Base-by-base conservation (phyloP, 345 rosid species). In the Cardamine chenopodiifolia region DNA sequence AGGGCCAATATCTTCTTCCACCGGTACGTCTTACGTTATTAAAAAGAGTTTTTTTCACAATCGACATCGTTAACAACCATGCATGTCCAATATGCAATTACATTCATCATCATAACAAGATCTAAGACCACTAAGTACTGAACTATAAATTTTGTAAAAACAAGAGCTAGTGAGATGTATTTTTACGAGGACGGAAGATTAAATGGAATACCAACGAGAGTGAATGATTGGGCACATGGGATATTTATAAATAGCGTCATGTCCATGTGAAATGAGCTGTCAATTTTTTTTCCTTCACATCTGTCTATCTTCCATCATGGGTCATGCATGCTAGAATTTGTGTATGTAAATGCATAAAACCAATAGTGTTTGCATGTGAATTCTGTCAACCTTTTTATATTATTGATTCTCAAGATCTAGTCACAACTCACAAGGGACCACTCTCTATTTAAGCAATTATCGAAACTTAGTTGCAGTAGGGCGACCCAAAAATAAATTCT, bases 191-290 rank as follows among this genome's bases (percentile, higher is more conserved):
- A 67, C 68, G 67, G 63, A 44, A 40, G 71, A 55, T 55, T 76
- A 18, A 40, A 66, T 10, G 55, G 9, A 59, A 75, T 59, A 68
- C 44, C 39, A 29, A 68, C 53, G 25, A 32, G 59, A 69, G 32
- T 76, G 71, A 63, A 76, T 70, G 71, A 70, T 70, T 63, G 47
- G 71, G 60, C 66, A 76, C 71, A 76, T 76, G 61, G 71, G 29
- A 76, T 49, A 71, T 28, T 57, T 49, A 50, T 58, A 71, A 58
- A 58, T 71, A 66, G 56, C 54, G 22, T 65, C 68, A 71, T 63
- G 57, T 58, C 80, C 81, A 78, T 71, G 81, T 78, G 77, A 66
- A 66, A 42, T 78, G 72, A 78, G 77, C 81, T 71, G 73, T 78
- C 68, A 58, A 12, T 37, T 14, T 37, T 19, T 57, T 56, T 40